Percentiles rank a stretch among this genome's conserved stretches.
Evolutionary conservation across 1,139 yeast species (phyloP).

Genomic region (Yamadazyma dendronema): DNA sequence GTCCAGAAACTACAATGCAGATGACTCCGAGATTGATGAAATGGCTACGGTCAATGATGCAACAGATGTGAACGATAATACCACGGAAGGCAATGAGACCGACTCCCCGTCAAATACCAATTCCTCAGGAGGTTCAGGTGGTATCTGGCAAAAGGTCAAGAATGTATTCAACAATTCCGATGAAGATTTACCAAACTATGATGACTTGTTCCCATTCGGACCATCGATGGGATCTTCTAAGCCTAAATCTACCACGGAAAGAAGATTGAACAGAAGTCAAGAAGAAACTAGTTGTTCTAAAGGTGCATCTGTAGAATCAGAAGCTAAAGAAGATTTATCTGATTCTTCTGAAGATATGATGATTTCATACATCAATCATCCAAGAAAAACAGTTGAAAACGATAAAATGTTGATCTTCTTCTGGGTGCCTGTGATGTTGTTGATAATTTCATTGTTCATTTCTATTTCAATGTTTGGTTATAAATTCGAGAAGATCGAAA

Average conservation of each 20-base stretch:
- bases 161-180: conserved; percentile 51
- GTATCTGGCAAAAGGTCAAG: conserved; percentile 64
- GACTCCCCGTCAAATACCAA: conserved; percentile 2
- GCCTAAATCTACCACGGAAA: conserved; percentile 38
- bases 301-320: not conserved
- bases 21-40: not conserved
- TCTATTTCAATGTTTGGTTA: conserved; percentile 53
- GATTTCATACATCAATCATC: conserved; percentile 54
- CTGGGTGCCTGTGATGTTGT: conserved; percentile 74
- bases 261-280: conserved; percentile 27
- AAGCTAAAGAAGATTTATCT: conserved; percentile 22
- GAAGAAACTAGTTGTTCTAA: not conserved
- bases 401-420: conserved; percentile 86
- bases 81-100: conserved; percentile 5
- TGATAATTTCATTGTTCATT: conserved; percentile 51
- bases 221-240: conserved; percentile 28
- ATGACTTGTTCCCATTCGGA: conserved; percentile 77
- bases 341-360: conserved; percentile 56
- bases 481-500: conserved; percentile 38
- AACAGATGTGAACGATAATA: conserved; percentile 3
- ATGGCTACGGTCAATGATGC: not conserved
- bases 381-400: conserved; percentile 65
- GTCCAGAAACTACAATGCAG: not conserved
- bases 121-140: conserved; percentile 16
- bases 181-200: conserved; percentile 66